Evolutionary conservation across 768 basidiomycete genomes (phyloP), one percentile per base, ranked within the genome.

Genomic region (Hydnomerulius pinastri): DNA sequence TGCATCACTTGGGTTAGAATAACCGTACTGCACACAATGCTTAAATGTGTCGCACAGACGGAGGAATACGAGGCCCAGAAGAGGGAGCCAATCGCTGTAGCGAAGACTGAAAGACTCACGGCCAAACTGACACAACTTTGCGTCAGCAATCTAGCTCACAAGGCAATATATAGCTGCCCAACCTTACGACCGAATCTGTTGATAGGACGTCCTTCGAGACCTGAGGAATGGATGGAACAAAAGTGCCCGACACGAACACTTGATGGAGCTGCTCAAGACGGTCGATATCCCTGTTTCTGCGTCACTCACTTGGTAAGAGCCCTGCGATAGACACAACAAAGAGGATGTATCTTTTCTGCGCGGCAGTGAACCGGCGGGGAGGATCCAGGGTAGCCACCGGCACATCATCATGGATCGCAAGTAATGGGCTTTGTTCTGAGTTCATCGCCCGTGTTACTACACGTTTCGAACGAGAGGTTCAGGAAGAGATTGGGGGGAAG

Each of bases 181-280:
- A 79, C 80, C 80, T 85, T 40, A 88, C 73, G 17, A 85, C 66
- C 11, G 75, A 48, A 0, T 74, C 75, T 0, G 83, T 81, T 0
- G 83, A 74, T 12, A 77, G 44, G 4, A 90, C 60, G 50, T 90
- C 86, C 23, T 66, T 66, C 2, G 86, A 80, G 50, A 90, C 81
- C 41, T 84, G 75, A 0, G 86, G 85, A 46, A 89, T 85, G 0
- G 81, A 79, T 0, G 87, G 87, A 1, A 86, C 73, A 60, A 90
- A 86, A 0, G 81, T 78, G 0, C 80, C 83, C 7, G 80, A 74
- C 0, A 85, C 80, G 51, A 89, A 80, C 18, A 85, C 86, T 88
- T 40, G 36, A 11, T 6, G 12, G 11, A n/a, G 36, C 20, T 24
- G 32, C 17, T 32, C 21, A 33, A 6, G 11, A 13, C 15, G 4